Conservation (phyloP, 2,329 filamentous ascomycete genomes). For the Ustilaginoidea virens region DNA sequence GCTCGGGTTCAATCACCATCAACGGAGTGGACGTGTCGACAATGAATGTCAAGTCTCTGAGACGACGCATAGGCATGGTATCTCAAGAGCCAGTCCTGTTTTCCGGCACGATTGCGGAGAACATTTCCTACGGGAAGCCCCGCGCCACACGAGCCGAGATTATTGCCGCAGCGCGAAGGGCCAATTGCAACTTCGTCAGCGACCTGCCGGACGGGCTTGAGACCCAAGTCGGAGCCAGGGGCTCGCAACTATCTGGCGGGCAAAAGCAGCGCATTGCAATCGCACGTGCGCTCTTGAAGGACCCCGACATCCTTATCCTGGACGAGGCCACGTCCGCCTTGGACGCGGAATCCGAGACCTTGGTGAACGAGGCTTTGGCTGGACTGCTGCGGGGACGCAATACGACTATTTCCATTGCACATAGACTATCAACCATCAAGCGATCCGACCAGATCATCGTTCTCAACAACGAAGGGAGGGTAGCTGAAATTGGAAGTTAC, state of each 20-base stretch:
- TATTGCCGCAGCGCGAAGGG: conserved; percentile 70
- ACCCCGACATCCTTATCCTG: conserved; percentile 91
- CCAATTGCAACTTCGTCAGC: conserved; percentile 92
- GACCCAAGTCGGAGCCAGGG: conserved; percentile 81
- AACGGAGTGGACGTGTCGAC: conserved; percentile 67
- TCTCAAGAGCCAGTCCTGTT: conserved; percentile 91
- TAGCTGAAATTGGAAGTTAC: conserved; percentile 85
- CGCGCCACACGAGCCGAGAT: conserved; percentile 66
- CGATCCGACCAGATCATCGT: conserved; percentile 90
- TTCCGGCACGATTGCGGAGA: conserved; percentile 71
- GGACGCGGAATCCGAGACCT: conserved; percentile 90
- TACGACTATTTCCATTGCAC: conserved; percentile 95
- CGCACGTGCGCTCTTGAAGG: conserved; percentile 81
- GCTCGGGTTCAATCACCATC: conserved; percentile 61
- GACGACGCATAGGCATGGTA: conserved; percentile 86
- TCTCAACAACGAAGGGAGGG: conserved; percentile 68
- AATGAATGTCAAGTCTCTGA: conserved; percentile 87
- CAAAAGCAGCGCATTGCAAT: conserved; percentile 98
- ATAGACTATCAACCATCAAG: conserved; percentile 92
- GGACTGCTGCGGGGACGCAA: conserved; percentile 72
- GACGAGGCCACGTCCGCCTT: conserved; percentile 94
- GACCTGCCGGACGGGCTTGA: conserved; percentile 94
- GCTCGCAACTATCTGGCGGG: conserved; percentile 85
- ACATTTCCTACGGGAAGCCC: conserved; percentile 83
- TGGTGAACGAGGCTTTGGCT: conserved; percentile 81